phyloP scores from a whole-genome alignment of 2,329 filamentous ascomycete species.

The Colletotrichum tropicicola region DNA sequence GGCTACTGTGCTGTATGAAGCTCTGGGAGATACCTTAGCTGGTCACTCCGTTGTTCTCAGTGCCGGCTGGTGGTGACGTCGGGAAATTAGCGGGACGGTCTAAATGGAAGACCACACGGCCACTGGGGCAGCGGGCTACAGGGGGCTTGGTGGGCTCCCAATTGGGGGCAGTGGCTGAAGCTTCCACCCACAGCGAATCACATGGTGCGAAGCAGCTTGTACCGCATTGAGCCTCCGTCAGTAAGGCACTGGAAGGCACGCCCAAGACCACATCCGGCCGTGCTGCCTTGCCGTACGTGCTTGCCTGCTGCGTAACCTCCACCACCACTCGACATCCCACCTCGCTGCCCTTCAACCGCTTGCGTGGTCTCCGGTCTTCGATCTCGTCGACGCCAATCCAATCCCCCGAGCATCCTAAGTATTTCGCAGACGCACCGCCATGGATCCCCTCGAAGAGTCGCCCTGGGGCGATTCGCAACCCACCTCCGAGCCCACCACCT shows the following conservation, averaged over 20 bases:
- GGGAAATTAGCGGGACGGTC: neutral
- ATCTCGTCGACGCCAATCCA: neutral
- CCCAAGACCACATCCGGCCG: slow-evolving; percentile 15
- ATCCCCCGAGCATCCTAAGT: neutral
- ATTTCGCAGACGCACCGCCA: slow-evolving; percentile 34
- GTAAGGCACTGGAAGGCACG: neutral
- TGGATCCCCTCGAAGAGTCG: slow-evolving; percentile 61
- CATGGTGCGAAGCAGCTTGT: slow-evolving; percentile 21
- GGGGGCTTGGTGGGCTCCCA: slow-evolving; percentile 7
- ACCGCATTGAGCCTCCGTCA: neutral
- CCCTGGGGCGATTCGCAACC: slow-evolving; percentile 60
- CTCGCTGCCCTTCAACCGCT: neutral
- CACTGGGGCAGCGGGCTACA: neutral
- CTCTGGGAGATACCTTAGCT: too few species aligned
- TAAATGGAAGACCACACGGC: too few species aligned
- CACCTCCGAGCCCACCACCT: slow-evolving; percentile 43
- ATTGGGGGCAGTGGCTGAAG: slow-evolving; percentile 17
- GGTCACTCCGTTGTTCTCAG: neutral
- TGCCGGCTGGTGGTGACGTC: neutral
- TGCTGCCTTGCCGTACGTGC: slow-evolving; percentile 17
- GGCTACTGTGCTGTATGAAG: too few species aligned
- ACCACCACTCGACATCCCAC: slow-evolving; percentile 18
- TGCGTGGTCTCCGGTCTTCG: neutral
- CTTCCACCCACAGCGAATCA: slow-evolving; percentile 22
- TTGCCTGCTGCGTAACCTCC: slow-evolving; percentile 21